Evolutionary conservation across 2,329 filamentous ascomycete species (phyloP), one percentile per base, ranked within the genome.

Genomic region (Huntiella savannae): DNA sequence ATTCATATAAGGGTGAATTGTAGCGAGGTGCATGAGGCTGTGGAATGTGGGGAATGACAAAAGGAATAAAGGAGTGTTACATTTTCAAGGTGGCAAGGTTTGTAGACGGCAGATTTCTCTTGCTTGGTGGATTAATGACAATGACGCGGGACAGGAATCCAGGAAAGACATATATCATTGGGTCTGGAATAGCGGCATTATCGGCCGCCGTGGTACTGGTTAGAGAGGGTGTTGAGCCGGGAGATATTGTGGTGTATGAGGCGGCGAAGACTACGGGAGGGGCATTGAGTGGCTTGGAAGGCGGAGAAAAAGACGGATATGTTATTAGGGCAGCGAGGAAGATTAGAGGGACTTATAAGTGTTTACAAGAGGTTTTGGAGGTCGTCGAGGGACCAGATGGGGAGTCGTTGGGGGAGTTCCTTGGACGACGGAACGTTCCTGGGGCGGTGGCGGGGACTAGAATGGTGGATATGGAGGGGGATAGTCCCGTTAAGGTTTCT

Each of bases 181-280:
- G 60, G 22, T 56, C 56, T 4, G 60, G 60, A 15, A 56, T 62
- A 5, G 55, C 60, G 1, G 57, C 59, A 0, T 53, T 63, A 15
- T 56, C 61, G 12, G 54, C 60, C 4, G 57, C 59, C n/a, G 57
- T 58, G 12, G 56, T 62, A 48, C 54, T 62, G 7, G 54, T 62
- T 15, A 52, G 55, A 33, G 60, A 62, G 49, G 59, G 55, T 13
- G 55, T 57, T 37, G 54, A 62, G 37, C 57, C 58, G 0, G 55
- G 53, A 8, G 55, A 56, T 36, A 58, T 63, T 47, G 59, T 59
- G 28, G 56, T 63, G 19, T 51, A 62, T 37, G 60, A 62, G 46
- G 55, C 57, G 16, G 53, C 56, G 10, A 49, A 50, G 8, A 44
- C 55, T 5, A 53, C 59, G 1, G 59, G 59, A 13, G 57, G 58